phyloP scores from a whole-genome alignment of 352 stramenopile species.

The Phytopythium delawarense region DNA sequence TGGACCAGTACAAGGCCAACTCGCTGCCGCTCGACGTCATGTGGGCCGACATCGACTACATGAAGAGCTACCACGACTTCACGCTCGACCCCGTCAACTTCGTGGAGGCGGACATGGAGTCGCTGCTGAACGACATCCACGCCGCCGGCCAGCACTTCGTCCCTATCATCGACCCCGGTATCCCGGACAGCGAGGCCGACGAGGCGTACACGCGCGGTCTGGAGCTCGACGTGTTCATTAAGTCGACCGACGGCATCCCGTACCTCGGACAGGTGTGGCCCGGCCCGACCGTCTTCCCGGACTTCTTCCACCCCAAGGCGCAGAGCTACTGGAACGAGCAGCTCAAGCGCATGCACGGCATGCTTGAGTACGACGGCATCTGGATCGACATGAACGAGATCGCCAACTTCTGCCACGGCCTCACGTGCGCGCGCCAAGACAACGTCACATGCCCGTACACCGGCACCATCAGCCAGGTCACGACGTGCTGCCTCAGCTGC shows the following conservation, averaged over 20 bases:
- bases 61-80: slow-evolving; percentile 57
- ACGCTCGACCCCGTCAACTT: slow-evolving; percentile 59
- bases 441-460: slow-evolving; percentile 29
- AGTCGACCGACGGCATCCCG: slow-evolving; percentile 52
- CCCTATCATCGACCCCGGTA: slow-evolving; percentile 81
- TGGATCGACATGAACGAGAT: slow-evolving; percentile 91
- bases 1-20: slow-evolving; percentile 35
- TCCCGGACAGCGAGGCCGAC: slow-evolving; percentile 47
- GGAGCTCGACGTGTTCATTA: slow-evolving; percentile 73
- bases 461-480: slow-evolving; percentile 27
- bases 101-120: slow-evolving; percentile 18
- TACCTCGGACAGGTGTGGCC: slow-evolving; percentile 81
- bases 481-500: slow-evolving; percentile 45
- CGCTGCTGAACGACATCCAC: slow-evolving; percentile 53
- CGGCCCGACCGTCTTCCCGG: slow-evolving; percentile 70
- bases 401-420: slow-evolving; percentile 67
- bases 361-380: slow-evolving; percentile 55
- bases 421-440: slow-evolving; percentile 28
- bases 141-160: slow-evolving; percentile 55
- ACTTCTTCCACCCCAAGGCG: slow-evolving; percentile 76
- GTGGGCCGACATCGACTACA: slow-evolving; percentile 69
- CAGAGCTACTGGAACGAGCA: slow-evolving; percentile 65
- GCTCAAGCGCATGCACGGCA: slow-evolving; percentile 48
- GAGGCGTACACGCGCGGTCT: slow-evolving; percentile 52
- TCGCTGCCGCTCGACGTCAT: slow-evolving; percentile 48